Conservation (phyloP, 768 basidiomycete species). For the Mycena chlorophos region DNA sequence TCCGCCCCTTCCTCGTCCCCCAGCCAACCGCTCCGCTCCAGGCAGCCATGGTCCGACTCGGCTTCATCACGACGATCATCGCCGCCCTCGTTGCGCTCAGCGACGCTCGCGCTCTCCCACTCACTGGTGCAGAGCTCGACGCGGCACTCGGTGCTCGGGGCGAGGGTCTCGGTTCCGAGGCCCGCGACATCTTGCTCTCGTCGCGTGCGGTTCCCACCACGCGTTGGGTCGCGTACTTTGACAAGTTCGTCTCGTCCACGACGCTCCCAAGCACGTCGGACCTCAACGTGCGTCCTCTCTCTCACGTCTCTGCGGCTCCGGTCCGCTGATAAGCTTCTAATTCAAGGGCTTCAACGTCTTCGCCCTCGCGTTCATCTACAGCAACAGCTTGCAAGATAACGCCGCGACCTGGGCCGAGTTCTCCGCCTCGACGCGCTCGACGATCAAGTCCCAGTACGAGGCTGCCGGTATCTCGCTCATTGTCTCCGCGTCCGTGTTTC, state of each 20-base stretch:
- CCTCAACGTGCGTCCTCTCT: background rate
- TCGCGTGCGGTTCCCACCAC: conserved; percentile 11
- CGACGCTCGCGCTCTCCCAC: conserved; percentile 5
- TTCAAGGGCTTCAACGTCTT: conserved; percentile 19
- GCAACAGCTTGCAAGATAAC: conserved; percentile 11
- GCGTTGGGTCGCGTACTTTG: conserved; percentile 18
- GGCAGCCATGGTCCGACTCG: conserved; percentile 10
- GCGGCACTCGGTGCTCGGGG: conserved; percentile 7
- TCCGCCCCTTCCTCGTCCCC: too few species aligned
- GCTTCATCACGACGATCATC: conserved; percentile 18
- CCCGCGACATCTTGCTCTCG: conserved; percentile 13
- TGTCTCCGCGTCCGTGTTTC: conserved; percentile 67
- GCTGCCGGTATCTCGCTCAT: conserved; percentile 61
- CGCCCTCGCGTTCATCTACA: conserved; percentile 16
- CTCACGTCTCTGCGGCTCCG: background rate
- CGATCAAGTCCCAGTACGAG: conserved; percentile 53
- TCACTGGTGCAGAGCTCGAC: conserved; percentile 9
- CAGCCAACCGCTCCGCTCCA: too few species aligned
- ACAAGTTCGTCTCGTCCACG: conserved; percentile 14
- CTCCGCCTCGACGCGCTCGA: conserved; percentile 20
- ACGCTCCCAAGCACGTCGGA: conserved; percentile 5
- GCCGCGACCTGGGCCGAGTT: conserved; percentile 10
- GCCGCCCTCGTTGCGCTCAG: conserved; percentile 8
- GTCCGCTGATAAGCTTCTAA: background rate
- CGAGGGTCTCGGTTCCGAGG: conserved; percentile 12